These are phyloP conservation scores for Trichophyton equinum DNA, from an alignment of 2,329 filamentous ascomycete genomes.

Conservation along the genomic window DNA sequence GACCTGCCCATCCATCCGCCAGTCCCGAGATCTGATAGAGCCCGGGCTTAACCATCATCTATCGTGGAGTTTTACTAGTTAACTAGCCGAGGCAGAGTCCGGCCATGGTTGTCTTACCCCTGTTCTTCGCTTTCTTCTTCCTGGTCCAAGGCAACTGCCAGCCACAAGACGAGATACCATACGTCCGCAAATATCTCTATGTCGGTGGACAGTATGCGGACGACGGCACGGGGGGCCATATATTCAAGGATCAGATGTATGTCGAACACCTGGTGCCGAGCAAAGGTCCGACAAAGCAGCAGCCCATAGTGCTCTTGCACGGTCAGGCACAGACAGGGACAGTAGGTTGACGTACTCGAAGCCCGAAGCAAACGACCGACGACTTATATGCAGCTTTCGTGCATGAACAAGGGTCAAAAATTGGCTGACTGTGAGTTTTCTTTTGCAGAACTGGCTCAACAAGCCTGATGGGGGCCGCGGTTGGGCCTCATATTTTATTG, in stretches of 20 bases:
- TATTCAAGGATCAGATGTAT: slow-evolving; percentile 18
- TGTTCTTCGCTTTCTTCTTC: not conserved
- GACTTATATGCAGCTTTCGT: no score
- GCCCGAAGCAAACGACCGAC: no score
- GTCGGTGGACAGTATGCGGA: slow-evolving; percentile 15
- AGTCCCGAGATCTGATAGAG: not conserved
- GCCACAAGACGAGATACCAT: not conserved
- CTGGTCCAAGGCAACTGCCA: not conserved
- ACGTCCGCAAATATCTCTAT: slow-evolving; percentile 16
- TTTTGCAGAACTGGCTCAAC: slow-evolving; percentile 28
- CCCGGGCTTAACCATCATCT: not conserved
- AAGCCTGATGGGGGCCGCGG: slow-evolving; percentile 34
- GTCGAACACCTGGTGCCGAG: slow-evolving; percentile 18
- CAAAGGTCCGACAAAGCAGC: slow-evolving; percentile 6
- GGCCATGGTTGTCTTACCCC: not conserved
- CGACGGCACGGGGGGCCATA: slow-evolving; percentile 16
- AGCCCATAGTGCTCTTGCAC: slow-evolving; percentile 17
- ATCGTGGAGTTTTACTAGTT: not conserved
- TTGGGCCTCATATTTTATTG: slow-evolving; percentile 35
- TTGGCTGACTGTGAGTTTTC: not conserved
- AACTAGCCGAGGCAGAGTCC: not conserved
- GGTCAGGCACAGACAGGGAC: slow-evolving; percentile 17
- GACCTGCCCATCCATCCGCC: not conserved
- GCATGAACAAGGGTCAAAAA: no score
- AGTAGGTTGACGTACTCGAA: slow-evolving; percentile 7